Conservation (phyloP, 164 flowering plant genomes). For the Nymphaea colorata region DNA sequence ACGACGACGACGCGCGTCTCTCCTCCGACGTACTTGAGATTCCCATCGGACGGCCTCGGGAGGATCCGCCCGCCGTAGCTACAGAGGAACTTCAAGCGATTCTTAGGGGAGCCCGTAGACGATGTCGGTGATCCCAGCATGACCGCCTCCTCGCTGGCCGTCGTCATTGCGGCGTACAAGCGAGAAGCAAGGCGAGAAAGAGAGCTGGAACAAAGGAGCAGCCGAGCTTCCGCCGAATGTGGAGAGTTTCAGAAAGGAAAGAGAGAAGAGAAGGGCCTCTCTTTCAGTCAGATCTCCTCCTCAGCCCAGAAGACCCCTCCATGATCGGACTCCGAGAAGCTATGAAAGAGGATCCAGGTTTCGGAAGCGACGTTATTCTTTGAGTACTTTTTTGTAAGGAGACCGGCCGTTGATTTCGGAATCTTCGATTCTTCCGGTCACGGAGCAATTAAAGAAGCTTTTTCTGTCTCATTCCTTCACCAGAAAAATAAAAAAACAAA, state of each 20-base stretch:
- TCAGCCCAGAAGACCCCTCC: neutral
- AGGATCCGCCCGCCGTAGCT: slow-evolving; percentile 87
- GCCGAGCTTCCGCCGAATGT: neutral
- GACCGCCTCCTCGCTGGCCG: neutral
- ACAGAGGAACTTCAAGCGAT: slow-evolving; percentile 57
- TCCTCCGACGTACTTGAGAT: slow-evolving; percentile 91
- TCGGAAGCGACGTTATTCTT: neutral
- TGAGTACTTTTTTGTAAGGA: neutral
- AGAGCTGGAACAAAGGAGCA: neutral
- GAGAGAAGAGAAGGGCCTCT: neutral
- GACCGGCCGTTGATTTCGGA: neutral
- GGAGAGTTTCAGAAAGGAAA: neutral
- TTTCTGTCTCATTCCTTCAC: neutral
- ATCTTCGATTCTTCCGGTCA: neutral
- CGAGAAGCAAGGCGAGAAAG: neutral
- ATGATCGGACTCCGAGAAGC: neutral
- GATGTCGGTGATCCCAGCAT: slow-evolving; percentile 3
- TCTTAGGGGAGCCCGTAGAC: slow-evolving; percentile 21
- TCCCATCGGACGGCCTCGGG: slow-evolving; percentile 57
- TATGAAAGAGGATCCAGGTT: neutral
- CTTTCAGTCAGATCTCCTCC: neutral
- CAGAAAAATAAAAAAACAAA: neutral
- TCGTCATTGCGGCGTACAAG: neutral
- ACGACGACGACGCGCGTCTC: slow-evolving; percentile 72
- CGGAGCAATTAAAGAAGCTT: neutral